A percentile compares a stretch with the other conserved stretches of the same genome.
These are phyloP conservation scores for Allium sativum DNA, from an alignment of 106 monocot genomes.

Conservation along the genomic window DNA sequence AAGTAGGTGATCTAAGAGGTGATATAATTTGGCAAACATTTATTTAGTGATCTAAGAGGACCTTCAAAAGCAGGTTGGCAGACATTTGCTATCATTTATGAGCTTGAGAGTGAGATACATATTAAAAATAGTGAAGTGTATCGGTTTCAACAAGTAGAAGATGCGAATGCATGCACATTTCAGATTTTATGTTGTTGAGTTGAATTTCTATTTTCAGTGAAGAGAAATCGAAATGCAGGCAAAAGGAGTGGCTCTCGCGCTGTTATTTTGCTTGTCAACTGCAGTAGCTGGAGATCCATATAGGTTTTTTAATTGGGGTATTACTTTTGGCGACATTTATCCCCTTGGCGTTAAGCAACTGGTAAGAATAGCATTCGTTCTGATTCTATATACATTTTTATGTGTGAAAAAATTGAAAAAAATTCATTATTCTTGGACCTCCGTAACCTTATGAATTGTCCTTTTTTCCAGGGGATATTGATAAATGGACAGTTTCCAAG, in stretches of 20 bases:
- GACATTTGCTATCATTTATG: too few relatives aligned
- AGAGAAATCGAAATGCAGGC: not conserved
- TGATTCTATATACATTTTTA: not conserved
- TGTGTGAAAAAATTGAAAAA: not conserved
- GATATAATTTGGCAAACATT: too few relatives aligned
- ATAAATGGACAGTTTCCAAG: slow-evolving; percentile 88
- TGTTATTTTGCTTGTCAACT: not conserved
- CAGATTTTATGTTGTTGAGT: too few relatives aligned
- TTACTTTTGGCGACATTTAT: slow-evolving; percentile 8
- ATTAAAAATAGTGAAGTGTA: too few relatives aligned
- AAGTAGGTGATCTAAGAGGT: too few relatives aligned
- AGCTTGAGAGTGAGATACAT: too few relatives aligned
- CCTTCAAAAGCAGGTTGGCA: too few relatives aligned
- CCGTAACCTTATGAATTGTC: not conserved
- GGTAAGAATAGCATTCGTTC: not conserved
- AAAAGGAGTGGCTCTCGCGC: not conserved
- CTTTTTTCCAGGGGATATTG: slow-evolving; percentile 32
- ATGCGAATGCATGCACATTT: too few relatives aligned
- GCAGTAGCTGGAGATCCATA: slow-evolving; percentile 3
- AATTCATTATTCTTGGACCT: not conserved
- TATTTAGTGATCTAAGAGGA: too few relatives aligned
- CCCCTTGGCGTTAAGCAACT: slow-evolving; percentile 9
- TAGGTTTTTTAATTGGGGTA: slow-evolving; percentile 4
- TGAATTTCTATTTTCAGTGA: too few relatives aligned
- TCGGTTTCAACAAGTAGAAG: too few relatives aligned